Percentiles rank a stretch among this genome's conserved stretches.
phyloP scores from a whole-genome alignment of 2,329 filamentous ascomycete species.

The Alternaria ethzedia region DNA sequence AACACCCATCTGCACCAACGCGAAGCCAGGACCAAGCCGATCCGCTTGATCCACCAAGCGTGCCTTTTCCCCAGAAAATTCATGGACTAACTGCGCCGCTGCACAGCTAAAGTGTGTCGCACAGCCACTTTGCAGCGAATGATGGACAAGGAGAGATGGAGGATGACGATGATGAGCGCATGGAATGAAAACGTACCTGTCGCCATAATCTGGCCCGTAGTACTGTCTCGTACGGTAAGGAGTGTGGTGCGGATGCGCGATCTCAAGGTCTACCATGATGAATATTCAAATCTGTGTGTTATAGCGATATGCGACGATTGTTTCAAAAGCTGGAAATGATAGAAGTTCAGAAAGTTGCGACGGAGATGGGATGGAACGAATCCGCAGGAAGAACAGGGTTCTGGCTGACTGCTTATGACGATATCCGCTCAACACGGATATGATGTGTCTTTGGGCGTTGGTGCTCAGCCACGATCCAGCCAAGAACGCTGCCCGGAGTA shows the following conservation, averaged over 20 bases:
- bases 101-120: neutral
- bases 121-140: slow-evolving; percentile 7
- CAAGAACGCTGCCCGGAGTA: slow-evolving; percentile 2
- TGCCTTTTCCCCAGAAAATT: slow-evolving; percentile 10
- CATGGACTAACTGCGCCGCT: slow-evolving; percentile 2
- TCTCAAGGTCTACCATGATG: neutral
- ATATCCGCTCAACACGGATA: slow-evolving; percentile 13
- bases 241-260: neutral
- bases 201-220: slow-evolving; percentile 8
- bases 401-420: slow-evolving; percentile 10
- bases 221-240: neutral
- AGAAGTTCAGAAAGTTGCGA: slow-evolving; percentile 12
- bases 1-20: neutral
- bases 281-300: neutral
- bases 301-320: slow-evolving; percentile 4
- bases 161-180: neutral
- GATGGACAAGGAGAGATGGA: neutral
- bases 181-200: slow-evolving; percentile 27
- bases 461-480: slow-evolving; percentile 19
- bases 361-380: neutral
- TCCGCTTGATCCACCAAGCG: slow-evolving; percentile 4
- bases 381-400: neutral
- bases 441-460: neutral
- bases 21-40: neutral
- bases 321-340: neutral